Percentiles rank a stretch among this genome's conserved stretches.
Evolutionary conservation across 2,329 filamentous ascomycete species (phyloP).

Genomic region (Beauveria rudraprayagi): DNA sequence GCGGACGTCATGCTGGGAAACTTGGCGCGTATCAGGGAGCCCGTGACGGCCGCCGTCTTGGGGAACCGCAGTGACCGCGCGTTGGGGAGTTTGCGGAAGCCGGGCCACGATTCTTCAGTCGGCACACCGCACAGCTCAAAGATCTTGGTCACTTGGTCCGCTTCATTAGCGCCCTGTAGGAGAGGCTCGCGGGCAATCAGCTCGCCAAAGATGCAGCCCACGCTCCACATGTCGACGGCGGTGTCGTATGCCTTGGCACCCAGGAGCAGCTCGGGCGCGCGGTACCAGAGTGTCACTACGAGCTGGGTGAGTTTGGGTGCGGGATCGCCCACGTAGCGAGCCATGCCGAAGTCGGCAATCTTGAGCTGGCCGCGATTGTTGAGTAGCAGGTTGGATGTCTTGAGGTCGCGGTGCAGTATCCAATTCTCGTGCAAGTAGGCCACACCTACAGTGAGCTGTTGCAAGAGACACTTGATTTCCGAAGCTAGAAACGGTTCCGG

Average conservation of each 20-base stretch:
- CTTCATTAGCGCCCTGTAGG: slow-evolving; percentile 84
- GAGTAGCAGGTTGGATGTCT: slow-evolving; percentile 88
- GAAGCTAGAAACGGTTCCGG: slow-evolving; percentile 85
- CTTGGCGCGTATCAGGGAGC: slow-evolving; percentile 58
- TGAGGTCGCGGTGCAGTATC: slow-evolving; percentile 90
- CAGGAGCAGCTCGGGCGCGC: slow-evolving; percentile 80
- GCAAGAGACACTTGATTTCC: slow-evolving; percentile 83
- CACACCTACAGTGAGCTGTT: slow-evolving; percentile 73
- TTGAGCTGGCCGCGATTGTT: slow-evolving; percentile 93
- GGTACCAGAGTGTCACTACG: slow-evolving; percentile 96
- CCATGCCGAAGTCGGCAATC: slow-evolving; percentile 97
- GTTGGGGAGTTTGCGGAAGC: slow-evolving; percentile 80
- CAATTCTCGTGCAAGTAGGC: slow-evolving; percentile 80
- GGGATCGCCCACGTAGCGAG: slow-evolving; percentile 76
- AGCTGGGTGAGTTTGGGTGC: slow-evolving; percentile 75
- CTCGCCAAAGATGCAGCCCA: slow-evolving; percentile 94
- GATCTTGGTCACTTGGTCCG: slow-evolving; percentile 79
- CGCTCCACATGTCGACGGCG: slow-evolving; percentile 88
- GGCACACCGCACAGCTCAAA: slow-evolving; percentile 86
- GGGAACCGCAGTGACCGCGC: slow-evolving; percentile 70
- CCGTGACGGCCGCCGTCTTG: slow-evolving; percentile 29
- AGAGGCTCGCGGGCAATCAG: slow-evolving; percentile 75
- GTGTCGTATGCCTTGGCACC: slow-evolving; percentile 67
- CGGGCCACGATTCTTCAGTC: slow-evolving; percentile 74
- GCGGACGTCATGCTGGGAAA: slow-evolving; percentile 77